Percentiles rank a stretch among this genome's conserved stretches.
Conservation (phyloP, 2,329 filamentous ascomycete genomes). For the Exophiala spinifera region DNA sequence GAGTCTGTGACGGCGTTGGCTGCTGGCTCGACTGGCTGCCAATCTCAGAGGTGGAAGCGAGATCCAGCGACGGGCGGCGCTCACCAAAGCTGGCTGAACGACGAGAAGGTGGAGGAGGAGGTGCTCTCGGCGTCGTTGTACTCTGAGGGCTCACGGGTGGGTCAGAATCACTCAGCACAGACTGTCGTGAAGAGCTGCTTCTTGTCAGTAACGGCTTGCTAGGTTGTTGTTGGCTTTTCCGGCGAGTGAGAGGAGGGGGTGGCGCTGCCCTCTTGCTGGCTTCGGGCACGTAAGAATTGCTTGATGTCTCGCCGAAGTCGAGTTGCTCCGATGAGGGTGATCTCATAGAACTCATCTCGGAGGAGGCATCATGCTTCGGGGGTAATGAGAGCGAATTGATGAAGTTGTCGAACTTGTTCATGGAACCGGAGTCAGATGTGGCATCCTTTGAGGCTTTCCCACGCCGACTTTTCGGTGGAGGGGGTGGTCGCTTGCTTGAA, state of each 20-base stretch:
- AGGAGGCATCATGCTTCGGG: slow-evolving; percentile 2
- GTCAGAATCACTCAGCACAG: slow-evolving; percentile 19
- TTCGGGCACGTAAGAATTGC: not conserved
- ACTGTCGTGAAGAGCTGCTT: slow-evolving; percentile 35
- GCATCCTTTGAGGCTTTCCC: slow-evolving; percentile 65
- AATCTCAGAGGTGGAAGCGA: slow-evolving; percentile 9
- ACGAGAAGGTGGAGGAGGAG: slow-evolving; percentile 50
- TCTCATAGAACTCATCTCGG: slow-evolving; percentile 15
- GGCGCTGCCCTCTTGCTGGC: slow-evolving; percentile 39
- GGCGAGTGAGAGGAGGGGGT: slow-evolving; percentile 48
- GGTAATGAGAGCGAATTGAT: slow-evolving; percentile 21
- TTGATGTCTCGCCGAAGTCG: slow-evolving; percentile 11
- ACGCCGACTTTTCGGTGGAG: slow-evolving; percentile 73
- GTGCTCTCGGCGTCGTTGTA: slow-evolving; percentile 32
- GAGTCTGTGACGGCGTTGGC: not conserved
- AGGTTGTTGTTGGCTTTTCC: slow-evolving; percentile 44
- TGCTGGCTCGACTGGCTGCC: not conserved
- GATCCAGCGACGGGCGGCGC: slow-evolving; percentile 23
- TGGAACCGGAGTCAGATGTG: slow-evolving; percentile 7
- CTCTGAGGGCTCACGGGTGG: slow-evolving; percentile 33
- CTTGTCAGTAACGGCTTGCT: slow-evolving; percentile 37
- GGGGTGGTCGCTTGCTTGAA: slow-evolving; percentile 62
- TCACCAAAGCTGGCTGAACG: slow-evolving; percentile 43
- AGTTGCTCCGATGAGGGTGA: slow-evolving; percentile 30
- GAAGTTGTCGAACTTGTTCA: slow-evolving; percentile 20